These are phyloP conservation scores for Cetraspora pellucida DNA, from an alignment of 192 early-diverging fungal genomes.

Conservation along the genomic window DNA sequence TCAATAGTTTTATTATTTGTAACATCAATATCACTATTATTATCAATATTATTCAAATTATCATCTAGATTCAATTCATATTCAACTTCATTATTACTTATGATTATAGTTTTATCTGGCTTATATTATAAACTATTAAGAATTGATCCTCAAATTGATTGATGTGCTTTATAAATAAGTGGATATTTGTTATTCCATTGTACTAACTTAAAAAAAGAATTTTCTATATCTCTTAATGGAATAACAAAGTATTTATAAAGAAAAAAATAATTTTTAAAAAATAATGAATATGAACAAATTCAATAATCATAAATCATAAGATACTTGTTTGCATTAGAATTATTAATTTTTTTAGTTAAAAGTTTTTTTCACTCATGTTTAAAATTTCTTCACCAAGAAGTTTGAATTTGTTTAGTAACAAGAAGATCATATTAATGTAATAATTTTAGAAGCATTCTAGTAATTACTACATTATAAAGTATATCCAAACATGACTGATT, in stretches of 20 bases:
- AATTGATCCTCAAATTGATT: too few relatives aligned
- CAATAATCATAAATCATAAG: background rate
- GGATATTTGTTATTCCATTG: too few relatives aligned
- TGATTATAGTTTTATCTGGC: too few relatives aligned
- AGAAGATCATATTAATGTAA: conserved; percentile 1
- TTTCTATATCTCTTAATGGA: background rate
- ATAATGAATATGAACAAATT: background rate
- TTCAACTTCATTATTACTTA: too few relatives aligned
- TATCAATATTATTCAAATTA: too few relatives aligned
- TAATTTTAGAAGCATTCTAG: background rate
- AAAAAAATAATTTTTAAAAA: too few relatives aligned
- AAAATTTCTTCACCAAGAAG: background rate
- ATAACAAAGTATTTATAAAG: background rate
- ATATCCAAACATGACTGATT: background rate
- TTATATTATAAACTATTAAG: too few relatives aligned
- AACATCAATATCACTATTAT: too few relatives aligned
- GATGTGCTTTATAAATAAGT: too few relatives aligned
- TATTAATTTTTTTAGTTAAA: background rate
- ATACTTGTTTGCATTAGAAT: background rate
- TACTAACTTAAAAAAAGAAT: background rate
- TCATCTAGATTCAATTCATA: too few relatives aligned
- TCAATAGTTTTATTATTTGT: too few relatives aligned
- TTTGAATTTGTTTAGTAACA: background rate
- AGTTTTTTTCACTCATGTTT: background rate
- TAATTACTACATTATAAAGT: background rate